phyloP scores from a whole-genome alignment of 352 stramenopile species.

The Sclerospora graminicola region DNA sequence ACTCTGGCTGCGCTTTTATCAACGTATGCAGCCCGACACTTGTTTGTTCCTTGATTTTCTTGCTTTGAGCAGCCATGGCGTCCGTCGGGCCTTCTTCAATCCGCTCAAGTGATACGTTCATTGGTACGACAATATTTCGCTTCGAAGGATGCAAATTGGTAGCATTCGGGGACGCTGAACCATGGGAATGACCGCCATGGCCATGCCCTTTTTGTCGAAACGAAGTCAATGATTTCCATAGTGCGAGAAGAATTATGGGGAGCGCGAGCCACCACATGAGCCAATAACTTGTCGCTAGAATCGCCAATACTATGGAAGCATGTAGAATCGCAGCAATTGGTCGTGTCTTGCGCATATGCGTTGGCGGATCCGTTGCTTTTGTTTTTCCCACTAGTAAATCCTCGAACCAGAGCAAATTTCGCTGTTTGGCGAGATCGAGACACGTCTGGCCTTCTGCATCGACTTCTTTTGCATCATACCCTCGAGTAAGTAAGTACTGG shows the following conservation, averaged over 20 bases:
- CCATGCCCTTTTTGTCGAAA: slow-evolving; percentile 31
- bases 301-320: slow-evolving; percentile 27
- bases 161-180: slow-evolving; percentile 21
- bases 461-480: slow-evolving; percentile 36
- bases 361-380: slow-evolving; percentile 31
- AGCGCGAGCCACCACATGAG: slow-evolving; percentile 62
- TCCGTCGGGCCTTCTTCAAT: slow-evolving; percentile 9
- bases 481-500: slow-evolving; percentile 49
- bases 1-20: slow-evolving; percentile 43
- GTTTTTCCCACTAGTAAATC: slow-evolving; percentile 33
- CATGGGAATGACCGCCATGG: slow-evolving; percentile 22
- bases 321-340: slow-evolving; percentile 43
- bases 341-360: slow-evolving; percentile 41
- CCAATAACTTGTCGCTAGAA: slow-evolving; percentile 52
- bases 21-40: slow-evolving; percentile 18
- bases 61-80: slow-evolving; percentile 7
- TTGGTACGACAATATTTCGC: slow-evolving; percentile 20
- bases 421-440: slow-evolving; percentile 31
- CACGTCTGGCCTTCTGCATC: slow-evolving; percentile 37
- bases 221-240: slow-evolving; percentile 35
- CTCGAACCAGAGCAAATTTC: slow-evolving; percentile 34
- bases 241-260: slow-evolving; percentile 42
- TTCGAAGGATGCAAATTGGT: slow-evolving; percentile 35
- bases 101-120: slow-evolving; percentile 23
- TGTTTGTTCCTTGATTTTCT: slow-evolving; percentile 18